Percentiles rank a stretch among this genome's conserved stretches.
These are phyloP conservation scores for Exophiala aquamarina DNA, from an alignment of 2,329 filamentous ascomycete species.

Conservation along the genomic window DNA sequence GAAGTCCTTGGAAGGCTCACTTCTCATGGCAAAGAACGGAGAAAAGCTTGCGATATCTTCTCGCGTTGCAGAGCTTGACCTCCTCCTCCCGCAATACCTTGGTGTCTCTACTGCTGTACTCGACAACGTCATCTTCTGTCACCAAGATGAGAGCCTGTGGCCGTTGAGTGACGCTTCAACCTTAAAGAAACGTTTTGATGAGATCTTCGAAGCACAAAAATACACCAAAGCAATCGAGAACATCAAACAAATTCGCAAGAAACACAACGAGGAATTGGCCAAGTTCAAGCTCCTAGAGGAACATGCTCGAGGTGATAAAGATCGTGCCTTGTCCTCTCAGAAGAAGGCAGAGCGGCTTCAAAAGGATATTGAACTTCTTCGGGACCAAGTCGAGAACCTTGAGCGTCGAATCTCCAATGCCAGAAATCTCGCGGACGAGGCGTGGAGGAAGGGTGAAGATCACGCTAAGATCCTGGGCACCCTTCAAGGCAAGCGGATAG, in stretches of 20 bases:
- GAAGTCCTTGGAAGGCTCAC: conserved; percentile 80
- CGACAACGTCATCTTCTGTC: conserved; percentile 96
- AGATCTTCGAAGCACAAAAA: conserved; percentile 95
- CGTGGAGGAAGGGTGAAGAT: conserved; percentile 70
- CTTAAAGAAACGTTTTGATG: conserved; percentile 92
- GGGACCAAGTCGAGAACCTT: conserved; percentile 62
- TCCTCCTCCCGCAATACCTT: conserved; percentile 78
- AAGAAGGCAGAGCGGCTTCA: conserved; percentile 65
- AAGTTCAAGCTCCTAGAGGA: conserved; percentile 73
- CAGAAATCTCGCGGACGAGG: conserved; percentile 58
- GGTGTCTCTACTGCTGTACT: conserved; percentile 89
- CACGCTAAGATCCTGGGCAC: conserved; percentile 74
- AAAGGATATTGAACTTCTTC: conserved; percentile 59
- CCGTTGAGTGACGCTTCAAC: conserved; percentile 84
- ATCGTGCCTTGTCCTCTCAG: conserved; percentile 72
- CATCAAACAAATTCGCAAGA: conserved; percentile 82
- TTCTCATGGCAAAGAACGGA: conserved; percentile 72
- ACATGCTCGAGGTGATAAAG: conserved; percentile 79
- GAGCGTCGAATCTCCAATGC: conserved; percentile 45
- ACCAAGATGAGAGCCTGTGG: conserved; percentile 97
- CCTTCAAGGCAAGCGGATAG: conserved; percentile 73
- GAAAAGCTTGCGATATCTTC: conserved; percentile 78
- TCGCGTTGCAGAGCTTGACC: conserved; percentile 76
- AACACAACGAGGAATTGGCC: conserved; percentile 72
- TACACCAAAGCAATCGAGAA: conserved; percentile 98